Evolutionary conservation across 2,329 filamentous ascomycete genomes (phyloP).

Genomic region (Pleurostoma richardsiae): DNA sequence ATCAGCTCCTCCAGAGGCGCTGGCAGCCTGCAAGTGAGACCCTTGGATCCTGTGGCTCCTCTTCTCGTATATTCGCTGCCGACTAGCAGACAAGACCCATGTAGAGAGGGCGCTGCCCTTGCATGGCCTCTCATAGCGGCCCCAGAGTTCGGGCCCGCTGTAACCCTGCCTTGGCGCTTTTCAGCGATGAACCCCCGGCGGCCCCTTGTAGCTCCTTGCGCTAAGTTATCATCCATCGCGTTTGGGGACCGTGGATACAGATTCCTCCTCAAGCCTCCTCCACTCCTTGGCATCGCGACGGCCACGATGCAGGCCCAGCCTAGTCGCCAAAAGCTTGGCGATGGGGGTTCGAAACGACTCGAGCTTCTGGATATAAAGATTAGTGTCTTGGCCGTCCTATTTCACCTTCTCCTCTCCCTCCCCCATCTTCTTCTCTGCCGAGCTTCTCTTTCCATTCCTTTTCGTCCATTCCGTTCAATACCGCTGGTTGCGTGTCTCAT

Average conservation of each 20-base stretch:
- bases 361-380: slow-evolving; percentile 31
- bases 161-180: too few species aligned
- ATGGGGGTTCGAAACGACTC: slow-evolving; percentile 15
- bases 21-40: too few species aligned
- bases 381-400: slow-evolving; percentile 27
- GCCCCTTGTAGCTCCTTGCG: slow-evolving; percentile 17
- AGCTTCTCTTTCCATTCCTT: slow-evolving; percentile 24
- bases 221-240: slow-evolving; percentile 9
- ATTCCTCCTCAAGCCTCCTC: slow-evolving; percentile 9
- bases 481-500: slow-evolving; percentile 43
- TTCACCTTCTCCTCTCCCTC: slow-evolving; percentile 9
- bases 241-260: slow-evolving; percentile 35
- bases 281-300: slow-evolving; percentile 6
- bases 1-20: too few species aligned
- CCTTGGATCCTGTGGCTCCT: not conserved
- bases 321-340: slow-evolving; percentile 17
- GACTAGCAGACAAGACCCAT: not conserved
- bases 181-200: too few species aligned
- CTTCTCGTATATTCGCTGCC: slow-evolving; percentile 10
- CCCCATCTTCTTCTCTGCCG: slow-evolving; percentile 19
- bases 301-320: slow-evolving; percentile 10
- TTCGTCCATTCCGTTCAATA: slow-evolving; percentile 28
- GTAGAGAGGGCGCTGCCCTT: too few species aligned
- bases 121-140: too few species aligned
- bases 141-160: too few species aligned